phyloP scores from a whole-genome alignment of 2,329 filamentous ascomycete species.

The Sarocladium kiliense region DNA sequence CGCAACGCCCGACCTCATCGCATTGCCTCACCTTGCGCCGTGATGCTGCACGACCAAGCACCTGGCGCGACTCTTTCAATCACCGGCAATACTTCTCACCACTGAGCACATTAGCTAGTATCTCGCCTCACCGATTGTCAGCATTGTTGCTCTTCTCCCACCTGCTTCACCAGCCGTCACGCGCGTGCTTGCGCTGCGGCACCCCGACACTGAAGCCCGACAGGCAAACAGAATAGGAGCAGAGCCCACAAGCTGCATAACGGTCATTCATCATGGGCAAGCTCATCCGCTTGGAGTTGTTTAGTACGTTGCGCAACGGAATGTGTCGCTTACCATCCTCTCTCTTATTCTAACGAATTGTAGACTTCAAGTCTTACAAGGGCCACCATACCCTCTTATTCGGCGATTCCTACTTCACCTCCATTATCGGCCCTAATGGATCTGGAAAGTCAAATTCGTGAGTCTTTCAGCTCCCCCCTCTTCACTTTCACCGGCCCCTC shows the following conservation, averaged over 20 bases:
- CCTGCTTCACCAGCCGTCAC: too few relatives aligned
- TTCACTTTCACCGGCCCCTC: slow-evolving; percentile 9
- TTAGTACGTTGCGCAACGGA: slow-evolving; percentile 55
- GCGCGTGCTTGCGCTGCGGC: neutral
- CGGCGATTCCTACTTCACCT: slow-evolving; percentile 97
- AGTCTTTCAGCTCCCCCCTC: slow-evolving; percentile 25
- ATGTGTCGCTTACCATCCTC: neutral
- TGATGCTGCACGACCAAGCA: neutral
- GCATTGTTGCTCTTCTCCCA: neutral
- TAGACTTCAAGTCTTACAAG: slow-evolving; percentile 98
- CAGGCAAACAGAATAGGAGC: neutral
- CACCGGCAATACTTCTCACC: neutral
- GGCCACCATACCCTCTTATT: slow-evolving; percentile 92
- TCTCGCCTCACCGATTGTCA: neutral
- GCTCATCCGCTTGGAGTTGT: slow-evolving; percentile 88
- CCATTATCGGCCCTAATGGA: slow-evolving; percentile 98
- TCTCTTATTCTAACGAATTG: neutral
- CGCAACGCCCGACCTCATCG: neutral
- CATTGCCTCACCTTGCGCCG: neutral
- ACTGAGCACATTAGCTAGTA: neutral
- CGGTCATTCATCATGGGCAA: slow-evolving; percentile 71
- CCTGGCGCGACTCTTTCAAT: neutral
- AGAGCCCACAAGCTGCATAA: neutral
- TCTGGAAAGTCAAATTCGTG: slow-evolving; percentile 98
- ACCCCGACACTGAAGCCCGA: neutral